Percentiles rank a stretch among this genome's conserved stretches.
These are phyloP conservation scores for Sporisorium iseilematis-ciliati DNA, from an alignment of 1,284 basidiomycete species.

Conservation along the genomic window DNA sequence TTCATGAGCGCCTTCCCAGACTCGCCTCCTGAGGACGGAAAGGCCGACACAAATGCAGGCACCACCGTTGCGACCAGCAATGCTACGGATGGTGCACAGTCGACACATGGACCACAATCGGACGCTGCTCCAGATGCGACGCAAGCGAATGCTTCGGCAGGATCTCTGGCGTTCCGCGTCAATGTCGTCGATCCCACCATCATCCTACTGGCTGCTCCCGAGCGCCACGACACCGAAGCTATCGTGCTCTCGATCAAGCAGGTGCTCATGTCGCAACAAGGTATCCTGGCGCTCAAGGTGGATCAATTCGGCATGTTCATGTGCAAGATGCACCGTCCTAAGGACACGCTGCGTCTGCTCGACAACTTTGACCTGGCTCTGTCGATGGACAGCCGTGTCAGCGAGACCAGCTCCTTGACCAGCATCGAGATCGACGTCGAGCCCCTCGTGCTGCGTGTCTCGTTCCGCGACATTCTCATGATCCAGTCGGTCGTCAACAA, in stretches of 20 bases:
- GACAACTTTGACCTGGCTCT: slow-evolving; percentile 92
- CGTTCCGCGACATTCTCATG: slow-evolving; percentile 90
- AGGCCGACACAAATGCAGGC: neutral
- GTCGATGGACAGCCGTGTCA: slow-evolving; percentile 84
- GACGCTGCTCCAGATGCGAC: neutral
- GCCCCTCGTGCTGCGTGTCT: slow-evolving; percentile 87
- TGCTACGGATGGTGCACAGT: neutral
- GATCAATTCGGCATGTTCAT: slow-evolving; percentile 93
- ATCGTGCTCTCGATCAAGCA: slow-evolving; percentile 88
- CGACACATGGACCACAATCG: neutral
- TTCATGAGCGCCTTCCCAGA: slow-evolving; percentile 77
- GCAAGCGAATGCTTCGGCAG: slow-evolving; percentile 20
- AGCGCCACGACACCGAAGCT: slow-evolving; percentile 83
- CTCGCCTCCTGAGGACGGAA: slow-evolving; percentile 8
- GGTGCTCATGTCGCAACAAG: slow-evolving; percentile 92
- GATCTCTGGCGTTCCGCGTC: slow-evolving; percentile 77
- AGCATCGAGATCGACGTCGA: slow-evolving; percentile 86
- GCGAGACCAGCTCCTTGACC: slow-evolving; percentile 80
- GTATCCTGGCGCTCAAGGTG: slow-evolving; percentile 84
- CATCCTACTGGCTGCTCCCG: slow-evolving; percentile 87
- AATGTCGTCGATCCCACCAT: slow-evolving; percentile 93
- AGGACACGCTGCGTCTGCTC: slow-evolving; percentile 89
- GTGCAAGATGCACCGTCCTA: slow-evolving; percentile 82
- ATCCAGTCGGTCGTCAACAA: slow-evolving; percentile 90
- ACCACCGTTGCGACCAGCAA: slow-evolving; percentile 13